Conservation (phyloP, 345 rosid species). For the Lepidium aucheri region DNA sequence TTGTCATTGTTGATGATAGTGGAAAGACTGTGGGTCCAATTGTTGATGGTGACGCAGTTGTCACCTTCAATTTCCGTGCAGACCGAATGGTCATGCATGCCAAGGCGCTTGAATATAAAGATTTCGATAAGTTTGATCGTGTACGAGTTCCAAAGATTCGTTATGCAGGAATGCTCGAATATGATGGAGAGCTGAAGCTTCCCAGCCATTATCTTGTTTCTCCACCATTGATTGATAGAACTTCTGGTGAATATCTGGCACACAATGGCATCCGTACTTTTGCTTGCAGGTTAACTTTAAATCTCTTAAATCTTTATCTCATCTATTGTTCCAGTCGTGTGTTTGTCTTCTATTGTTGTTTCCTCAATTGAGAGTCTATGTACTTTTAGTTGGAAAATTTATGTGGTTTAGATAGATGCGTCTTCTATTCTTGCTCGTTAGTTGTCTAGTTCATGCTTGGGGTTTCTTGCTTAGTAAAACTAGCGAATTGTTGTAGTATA, state of each 20-base stretch:
- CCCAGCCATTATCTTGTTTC: slow-evolving; percentile 84
- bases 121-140: slow-evolving; percentile 89
- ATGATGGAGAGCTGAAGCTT: slow-evolving; percentile 93
- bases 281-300: slow-evolving; percentile 79
- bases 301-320: background rate
- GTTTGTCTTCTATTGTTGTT: background rate
- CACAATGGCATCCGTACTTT: slow-evolving; percentile 78
- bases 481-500: background rate
- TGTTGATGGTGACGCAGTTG: slow-evolving; percentile 94
- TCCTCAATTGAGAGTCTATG: background rate
- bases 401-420: background rate
- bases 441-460: background rate
- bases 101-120: slow-evolving; percentile 80
- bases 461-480: background rate
- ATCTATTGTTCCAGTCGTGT: background rate
- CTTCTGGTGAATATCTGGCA: slow-evolving; percentile 91
- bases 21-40: slow-evolving; percentile 85
- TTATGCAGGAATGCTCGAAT: slow-evolving; percentile 96
- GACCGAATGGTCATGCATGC: slow-evolving; percentile 97
- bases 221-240: slow-evolving; percentile 95
- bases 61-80: slow-evolving; percentile 90
- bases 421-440: background rate
- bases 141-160: slow-evolving; percentile 72
- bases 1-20: slow-evolving; percentile 73
- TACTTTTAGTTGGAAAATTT: background rate